phyloP scores from a whole-genome alignment of 2,329 filamentous ascomycete genomes.

The Epichloe scottii region DNA sequence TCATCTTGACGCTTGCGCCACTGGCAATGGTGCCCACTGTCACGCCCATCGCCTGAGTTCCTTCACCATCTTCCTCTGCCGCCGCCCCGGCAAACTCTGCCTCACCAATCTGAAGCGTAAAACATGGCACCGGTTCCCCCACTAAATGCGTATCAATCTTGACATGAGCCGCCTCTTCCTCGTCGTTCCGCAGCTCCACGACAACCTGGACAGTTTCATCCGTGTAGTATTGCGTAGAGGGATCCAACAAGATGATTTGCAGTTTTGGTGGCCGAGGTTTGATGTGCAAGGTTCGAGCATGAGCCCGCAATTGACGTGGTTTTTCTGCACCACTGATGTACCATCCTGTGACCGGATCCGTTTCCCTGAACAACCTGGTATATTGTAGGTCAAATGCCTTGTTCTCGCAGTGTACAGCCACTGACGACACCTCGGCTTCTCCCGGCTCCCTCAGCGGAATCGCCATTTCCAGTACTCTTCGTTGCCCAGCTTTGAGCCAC shows the following conservation, averaged over 20 bases:
- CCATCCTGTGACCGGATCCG: conserved; percentile 35
- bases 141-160: conserved; percentile 57
- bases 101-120: conserved; percentile 28
- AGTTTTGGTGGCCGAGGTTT: conserved; percentile 87
- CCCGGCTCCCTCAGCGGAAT: conserved; percentile 71
- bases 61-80: conserved; percentile 24
- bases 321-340: conserved; percentile 30
- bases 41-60: conserved; percentile 29
- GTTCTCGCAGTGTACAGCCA: conserved; percentile 50
- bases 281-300: conserved; percentile 52
- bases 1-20: conserved; percentile 28
- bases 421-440: conserved; percentile 53
- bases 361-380: conserved; percentile 39
- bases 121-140: conserved; percentile 39
- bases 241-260: conserved; percentile 53
- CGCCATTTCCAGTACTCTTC: conserved; percentile 56
- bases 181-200: conserved; percentile 65
- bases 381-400: conserved; percentile 57
- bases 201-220: conserved; percentile 62
- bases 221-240: conserved; percentile 66
- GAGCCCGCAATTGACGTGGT: conserved; percentile 34
- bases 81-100: conserved; percentile 16
- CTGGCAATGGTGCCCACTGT: conserved; percentile 34
- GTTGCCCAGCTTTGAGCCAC: conserved; percentile 52
- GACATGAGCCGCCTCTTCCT: conserved; percentile 65